Evolutionary conservation across 495 filamentous ascomycete genomes (phyloP).

Genomic region (Penicillium coffeae): DNA sequence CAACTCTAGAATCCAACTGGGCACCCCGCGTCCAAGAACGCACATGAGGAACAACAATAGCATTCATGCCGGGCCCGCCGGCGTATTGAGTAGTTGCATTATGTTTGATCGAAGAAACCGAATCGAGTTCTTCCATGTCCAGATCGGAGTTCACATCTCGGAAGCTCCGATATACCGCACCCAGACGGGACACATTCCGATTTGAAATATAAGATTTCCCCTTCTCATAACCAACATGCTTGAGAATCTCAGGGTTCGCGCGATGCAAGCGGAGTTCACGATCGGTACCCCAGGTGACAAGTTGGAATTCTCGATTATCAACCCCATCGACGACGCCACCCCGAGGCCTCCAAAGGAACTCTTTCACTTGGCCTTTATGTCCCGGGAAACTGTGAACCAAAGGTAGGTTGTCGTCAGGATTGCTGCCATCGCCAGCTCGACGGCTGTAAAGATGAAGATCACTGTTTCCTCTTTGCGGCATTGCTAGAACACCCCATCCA

Average conservation of each 20-base stretch:
- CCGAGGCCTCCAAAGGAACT: conserved; percentile 87
- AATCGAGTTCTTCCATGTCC: conserved; percentile 33
- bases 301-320: conserved; percentile 88
- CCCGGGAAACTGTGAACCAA: conserved; percentile 73
- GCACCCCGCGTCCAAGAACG: conserved; percentile 41
- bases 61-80: conserved; percentile 45
- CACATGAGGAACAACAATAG: conserved; percentile 43
- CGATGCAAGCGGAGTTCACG: conserved; percentile 76
- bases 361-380: conserved; percentile 83
- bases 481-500: conserved; percentile 79
- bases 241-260: conserved; percentile 59
- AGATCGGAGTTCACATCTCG: conserved; percentile 51
- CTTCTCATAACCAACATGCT: conserved; percentile 72
- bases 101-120: conserved; percentile 27
- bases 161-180: conserved; percentile 83
- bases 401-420: conserved; percentile 40
- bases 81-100: conserved; percentile 20
- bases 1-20: conserved; percentile 50
- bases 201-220: conserved; percentile 61
- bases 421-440: conserved; percentile 44
- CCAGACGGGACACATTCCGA: conserved; percentile 72
- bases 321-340: conserved; percentile 65
- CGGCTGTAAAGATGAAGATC: conserved; percentile 84
- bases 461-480: conserved; percentile 84
- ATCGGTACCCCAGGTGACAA: conserved; percentile 91